Percentiles rank a stretch among this genome's conserved stretches.
These are phyloP conservation scores for Penicillium paneum DNA, from an alignment of 2,329 filamentous ascomycete genomes.

Conservation along the genomic window DNA sequence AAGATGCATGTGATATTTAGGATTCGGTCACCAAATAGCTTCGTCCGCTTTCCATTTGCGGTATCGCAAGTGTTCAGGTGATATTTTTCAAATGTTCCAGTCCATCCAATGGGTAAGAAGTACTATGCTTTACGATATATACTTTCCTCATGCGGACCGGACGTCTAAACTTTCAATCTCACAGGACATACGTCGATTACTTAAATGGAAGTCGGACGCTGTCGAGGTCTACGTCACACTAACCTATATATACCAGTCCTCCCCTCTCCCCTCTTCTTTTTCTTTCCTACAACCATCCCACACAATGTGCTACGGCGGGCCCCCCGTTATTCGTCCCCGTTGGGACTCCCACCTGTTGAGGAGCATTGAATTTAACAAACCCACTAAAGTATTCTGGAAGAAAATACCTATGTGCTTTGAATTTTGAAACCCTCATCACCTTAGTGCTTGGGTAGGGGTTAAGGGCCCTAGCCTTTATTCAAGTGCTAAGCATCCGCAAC, in stretches of 20 bases:
- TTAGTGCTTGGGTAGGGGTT: neutral
- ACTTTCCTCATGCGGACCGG: neutral
- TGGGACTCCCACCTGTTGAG: neutral
- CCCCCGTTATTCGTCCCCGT: neutral
- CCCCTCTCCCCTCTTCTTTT: neutral
- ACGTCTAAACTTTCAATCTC: neutral
- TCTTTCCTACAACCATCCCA: constrained; percentile 1
- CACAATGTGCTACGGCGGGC: neutral
- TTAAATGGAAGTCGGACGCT: neutral
- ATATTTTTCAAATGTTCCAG: neutral
- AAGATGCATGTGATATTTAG: neutral
- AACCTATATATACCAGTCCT: neutral
- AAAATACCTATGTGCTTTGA: neutral
- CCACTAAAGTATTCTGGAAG: neutral
- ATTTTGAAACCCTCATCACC: neutral
- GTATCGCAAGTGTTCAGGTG: neutral
- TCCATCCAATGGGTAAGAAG: neutral
- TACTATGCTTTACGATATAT: neutral
- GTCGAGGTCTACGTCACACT: neutral
- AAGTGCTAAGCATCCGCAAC: neutral
- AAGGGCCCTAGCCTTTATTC: constrained; percentile 1
- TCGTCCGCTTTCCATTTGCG: neutral
- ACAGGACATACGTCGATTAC: neutral
- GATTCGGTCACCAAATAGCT: neutral
- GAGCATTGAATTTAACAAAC: neutral